These are phyloP conservation scores for Petasospora fabianii DNA, from an alignment of 1,139 yeast genomes.

Conservation along the genomic window DNA sequence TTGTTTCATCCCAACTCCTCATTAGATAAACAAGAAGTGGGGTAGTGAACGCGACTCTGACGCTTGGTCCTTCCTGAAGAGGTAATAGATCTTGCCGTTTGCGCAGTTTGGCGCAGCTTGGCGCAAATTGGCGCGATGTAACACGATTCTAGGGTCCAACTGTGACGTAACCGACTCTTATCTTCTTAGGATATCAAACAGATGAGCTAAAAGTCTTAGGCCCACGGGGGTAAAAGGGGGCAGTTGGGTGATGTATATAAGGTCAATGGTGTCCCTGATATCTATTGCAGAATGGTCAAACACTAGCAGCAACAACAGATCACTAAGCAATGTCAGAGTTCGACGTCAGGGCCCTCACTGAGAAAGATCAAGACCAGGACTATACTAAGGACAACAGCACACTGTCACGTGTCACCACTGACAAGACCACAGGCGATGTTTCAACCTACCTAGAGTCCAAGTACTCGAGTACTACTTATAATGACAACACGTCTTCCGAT, in stretches of 20 bases:
- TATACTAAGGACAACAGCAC: not conserved
- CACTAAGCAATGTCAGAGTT: not conserved
- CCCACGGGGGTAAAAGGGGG: not conserved
- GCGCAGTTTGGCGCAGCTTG: not conserved
- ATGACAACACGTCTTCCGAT: not conserved
- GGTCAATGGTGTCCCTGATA: not conserved
- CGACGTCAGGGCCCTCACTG: not conserved
- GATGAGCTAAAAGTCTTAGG: too few species aligned
- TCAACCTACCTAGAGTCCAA: slow-evolving; percentile 1
- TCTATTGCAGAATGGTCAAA: not conserved
- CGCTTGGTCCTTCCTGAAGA: not conserved
- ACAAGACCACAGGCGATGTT: not conserved
- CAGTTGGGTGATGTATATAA: not conserved
- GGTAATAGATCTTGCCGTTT: not conserved
- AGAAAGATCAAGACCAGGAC: not conserved
- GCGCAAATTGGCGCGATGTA: not conserved
- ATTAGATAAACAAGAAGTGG: too few species aligned
- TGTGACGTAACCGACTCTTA: not conserved
- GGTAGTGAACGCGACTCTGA: too few species aligned
- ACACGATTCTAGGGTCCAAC: not conserved
- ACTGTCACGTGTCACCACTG: not conserved
- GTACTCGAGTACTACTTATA: not conserved
- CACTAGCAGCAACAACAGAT: not conserved
- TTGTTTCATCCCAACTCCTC: too few species aligned
- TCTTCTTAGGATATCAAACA: too few species aligned